Evolutionary conservation across 805 yeast genomes (phyloP), one percentile per base, ranked within the genome.

Genomic region (Candida rishiriensis): DNA sequence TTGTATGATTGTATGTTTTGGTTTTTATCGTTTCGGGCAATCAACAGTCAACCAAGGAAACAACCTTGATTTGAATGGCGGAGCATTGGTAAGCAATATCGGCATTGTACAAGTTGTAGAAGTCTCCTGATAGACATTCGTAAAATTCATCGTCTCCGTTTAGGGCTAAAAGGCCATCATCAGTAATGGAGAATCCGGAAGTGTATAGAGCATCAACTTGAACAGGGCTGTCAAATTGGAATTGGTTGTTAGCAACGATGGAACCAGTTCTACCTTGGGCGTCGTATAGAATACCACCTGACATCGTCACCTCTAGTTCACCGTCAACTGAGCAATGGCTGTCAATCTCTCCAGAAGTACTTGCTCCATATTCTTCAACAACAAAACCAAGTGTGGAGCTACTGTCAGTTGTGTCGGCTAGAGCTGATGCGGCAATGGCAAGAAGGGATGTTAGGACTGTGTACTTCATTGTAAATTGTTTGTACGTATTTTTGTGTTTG

Each of bases 21-120:
- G 7, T 21, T 7, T 7, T 7, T 21, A 21, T 21, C 7, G 7
- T 21, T 21, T 21, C 7, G 26, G 7, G 26, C 26, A 21, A 21
- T n/a, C 21, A 42, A 70, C 85, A 80, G 38, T 64, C 55, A 54
- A 79, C 72, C 57, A 79, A 71, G 57, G 74, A 75, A 53, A 79
- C 72, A 53, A 78, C 69, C 52, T 67, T 67, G 55, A 81, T 74
- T 63, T 78, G 66, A 55, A 81, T 81, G 49, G 75, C 67, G 42
- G 63, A 51, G 71, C 86, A 80, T 36, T 36, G 38, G 9, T 3
- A 13, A 57, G 78, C 83, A 16, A 59, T 64, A 50, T 52, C 59
- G 35, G 65, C 70, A 54, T 68, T 73, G 57, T 72, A 72, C 63
- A 72, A 66, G 64, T 72, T 72, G 69, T 67, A 70, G 65, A 72